Evolutionary conservation across 2,329 filamentous ascomycete genomes (phyloP), one percentile per base, ranked within the genome.

Genomic region (Fusarium staphyleae): DNA sequence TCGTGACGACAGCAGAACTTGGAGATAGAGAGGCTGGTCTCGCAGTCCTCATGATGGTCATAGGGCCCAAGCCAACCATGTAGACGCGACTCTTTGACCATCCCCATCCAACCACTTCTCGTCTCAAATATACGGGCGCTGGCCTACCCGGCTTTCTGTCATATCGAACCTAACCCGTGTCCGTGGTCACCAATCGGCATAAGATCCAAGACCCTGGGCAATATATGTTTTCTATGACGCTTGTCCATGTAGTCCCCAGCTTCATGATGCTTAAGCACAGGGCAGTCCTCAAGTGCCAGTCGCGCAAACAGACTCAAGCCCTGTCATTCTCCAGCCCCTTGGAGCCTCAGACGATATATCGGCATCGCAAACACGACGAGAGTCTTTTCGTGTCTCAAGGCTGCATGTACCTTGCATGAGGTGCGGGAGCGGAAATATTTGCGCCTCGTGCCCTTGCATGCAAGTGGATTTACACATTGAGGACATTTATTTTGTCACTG

Each of bases 381-480:
- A 36, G 12, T 14, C 51, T 42, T 45, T 52, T 29, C 37, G 49
- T 46, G 5, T 46, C 12, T 28, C 28, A 22, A 34, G 26, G 54
- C 45, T 36, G 39, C 45, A 43, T 41, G 58, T 62, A 41, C 58
- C 58, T 62, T 62, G 43, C 58, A 62, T 60, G 42, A 39, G 39
- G 39, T 53, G 41, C 42, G 34, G 46, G 30, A 44, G 39, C 45
- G 55, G 39, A 50, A 24, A 44, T 16, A 29, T 32, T 50, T 50
- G 33, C 35, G 35, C 36, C 26, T 54, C 46, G 33, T 36, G 45
- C 50, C 58, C 45, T 47, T 58, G 49, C 50, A 55, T 40, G 32
- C 22, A 39, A 41, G 56, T 55, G 45, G 41, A 39, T 55, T 44
- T 40, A 29, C 4, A n/a, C 36, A 51, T 62, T 28, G 14, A 40